Base-by-base conservation (phyloP, 495 filamentous ascomycete species). In the Trichoderma asperelloides region DNA sequence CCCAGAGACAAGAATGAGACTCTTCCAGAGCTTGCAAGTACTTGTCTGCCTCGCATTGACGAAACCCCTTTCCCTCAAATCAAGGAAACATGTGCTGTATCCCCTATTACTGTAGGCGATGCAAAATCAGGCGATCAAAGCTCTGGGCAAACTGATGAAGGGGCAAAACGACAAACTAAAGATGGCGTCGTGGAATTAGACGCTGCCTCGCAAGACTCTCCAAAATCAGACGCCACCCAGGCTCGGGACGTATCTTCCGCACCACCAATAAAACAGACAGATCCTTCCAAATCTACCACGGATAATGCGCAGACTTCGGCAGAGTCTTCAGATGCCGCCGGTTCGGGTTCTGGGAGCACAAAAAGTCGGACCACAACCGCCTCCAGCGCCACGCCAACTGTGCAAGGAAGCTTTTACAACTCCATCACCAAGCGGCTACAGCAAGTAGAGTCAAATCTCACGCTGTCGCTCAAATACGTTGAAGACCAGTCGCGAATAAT, bases 341-440 rank as follows among this genome's bases (percentile, higher is more conserved):
- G 55, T 3, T 28, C 55, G 28, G 11, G 12, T 13, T 60, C 55
- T 2, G 55, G 55, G 55, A 30, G 25, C 16, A 30, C 8, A 65
- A 85, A 74, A 68, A 68, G 78, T 39, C 68, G 73, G 1, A 72
- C 81, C 9, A 79, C 85, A 15, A 75, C 79, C 57, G 84, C 89
- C 0, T 78, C 87, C 15, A 75, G 84, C 23, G 76, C 91, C 2
- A 86, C 85, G 21, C 93, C 94, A 13, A 93, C 92, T 0, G 94
- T 92, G 4, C 95, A 98, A 78, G 95, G 97, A 75, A 92, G 89
- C 9, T 98, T 98, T 79, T 98, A 97, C 84, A 98, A 98, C 76
- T 91, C 91, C 8, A 88, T 98, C 5, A 90, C 92, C 68, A 96
- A 97, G 74, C 91, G 95, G 47, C 85, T 98, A 7, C 90, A 93